Base-by-base conservation (phyloP, 495 filamentous ascomycete species). In the Aspergillus nidulans region DNA sequence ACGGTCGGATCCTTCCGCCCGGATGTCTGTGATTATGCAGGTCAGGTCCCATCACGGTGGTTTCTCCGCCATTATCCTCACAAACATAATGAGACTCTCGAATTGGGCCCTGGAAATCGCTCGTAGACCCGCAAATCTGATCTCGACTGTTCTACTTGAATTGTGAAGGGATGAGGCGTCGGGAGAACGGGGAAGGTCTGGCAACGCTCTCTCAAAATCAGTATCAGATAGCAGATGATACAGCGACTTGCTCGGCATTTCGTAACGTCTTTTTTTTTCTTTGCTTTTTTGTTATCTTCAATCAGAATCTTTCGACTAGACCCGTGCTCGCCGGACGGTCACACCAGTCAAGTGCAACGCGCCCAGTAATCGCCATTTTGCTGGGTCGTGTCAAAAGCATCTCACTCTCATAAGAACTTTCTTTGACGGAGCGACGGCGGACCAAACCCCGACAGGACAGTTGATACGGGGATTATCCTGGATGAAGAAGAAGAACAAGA, bases 391-490 rank as follows among this genome's bases (percentile, higher is more conserved):
- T 23, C 19, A 23, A 44, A 44, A 44, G 20, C 34, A 49, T 55
- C 53, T 45, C 52, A 55, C 52, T 24, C 30, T 38, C 10, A 18
- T n/a, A n/a, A n/a, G n/a, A n/a, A n/a, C n/a, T n/a, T n/a, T n/a
- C n/a, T n/a, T n/a, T n/a, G n/a, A n/a, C n/a, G n/a, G n/a, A n/a
- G n/a, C n/a, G n/a, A n/a, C n/a, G n/a, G n/a, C n/a, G n/a, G n/a
- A n/a, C n/a, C n/a, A n/a, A n/a, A n/a, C n/a, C n/a, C n/a, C n/a
- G n/a, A n/a, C n/a, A n/a, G n/a, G n/a, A n/a, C n/a, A n/a, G n/a
- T n/a, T n/a, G n/a, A n/a, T n/a, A n/a, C n/a, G n/a, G n/a, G n/a
- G n/a, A n/a, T n/a, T n/a, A n/a, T n/a, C n/a, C n/a, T n/a, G n/a
- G n/a, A n/a, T n/a, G n/a, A n/a, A n/a, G n/a, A n/a, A n/a, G n/a